Percentiles rank a stretch among this genome's conserved stretches.
phyloP scores from a whole-genome alignment of 106 monocot genomes.

The Acorus calamus region DNA sequence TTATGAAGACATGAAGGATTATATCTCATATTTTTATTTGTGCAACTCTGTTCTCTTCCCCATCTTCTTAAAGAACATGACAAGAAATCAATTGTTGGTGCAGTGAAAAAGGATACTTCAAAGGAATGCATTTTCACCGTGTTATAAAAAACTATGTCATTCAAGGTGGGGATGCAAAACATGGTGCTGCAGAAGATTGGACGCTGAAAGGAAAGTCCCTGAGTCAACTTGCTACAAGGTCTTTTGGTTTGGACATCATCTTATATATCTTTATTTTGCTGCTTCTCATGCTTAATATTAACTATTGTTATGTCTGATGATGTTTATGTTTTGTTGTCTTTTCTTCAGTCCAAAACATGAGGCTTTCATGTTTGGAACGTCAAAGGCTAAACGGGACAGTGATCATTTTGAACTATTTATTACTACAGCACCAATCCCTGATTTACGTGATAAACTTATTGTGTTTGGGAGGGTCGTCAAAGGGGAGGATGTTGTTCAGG shows the following conservation, averaged over 20 bases:
- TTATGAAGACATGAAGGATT: neutral
- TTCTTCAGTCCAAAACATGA: conserved; percentile 81
- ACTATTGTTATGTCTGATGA: neutral
- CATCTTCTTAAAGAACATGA: neutral
- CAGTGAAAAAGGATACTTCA: conserved; percentile 88
- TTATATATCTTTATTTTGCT: neutral
- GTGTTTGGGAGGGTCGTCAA: conserved; percentile 89
- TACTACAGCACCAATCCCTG: conserved; percentile 89
- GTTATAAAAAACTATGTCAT: conserved; percentile 93
- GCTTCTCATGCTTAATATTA: neutral
- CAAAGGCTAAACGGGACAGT: conserved; percentile 38
- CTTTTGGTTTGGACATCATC: conserved; percentile 1
- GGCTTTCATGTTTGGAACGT: conserved; percentile 96
- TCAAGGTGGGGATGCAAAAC: conserved; percentile 65
- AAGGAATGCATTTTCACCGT: conserved; percentile 77
- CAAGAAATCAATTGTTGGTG: conserved; percentile 5
- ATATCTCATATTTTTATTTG: neutral
- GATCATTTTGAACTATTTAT: conserved; percentile 92
- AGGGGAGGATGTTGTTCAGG: conserved; percentile 96
- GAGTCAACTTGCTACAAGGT: conserved; percentile 56
- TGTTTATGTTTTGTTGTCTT: neutral
- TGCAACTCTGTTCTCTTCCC: neutral
- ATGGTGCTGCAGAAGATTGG: conserved; percentile 77
- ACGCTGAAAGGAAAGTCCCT: conserved; percentile 60
- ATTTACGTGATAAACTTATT: conserved; percentile 79